These are phyloP conservation scores for Curvularia verruculosa DNA, from an alignment of 2,329 filamentous ascomycete genomes.

Conservation along the genomic window DNA sequence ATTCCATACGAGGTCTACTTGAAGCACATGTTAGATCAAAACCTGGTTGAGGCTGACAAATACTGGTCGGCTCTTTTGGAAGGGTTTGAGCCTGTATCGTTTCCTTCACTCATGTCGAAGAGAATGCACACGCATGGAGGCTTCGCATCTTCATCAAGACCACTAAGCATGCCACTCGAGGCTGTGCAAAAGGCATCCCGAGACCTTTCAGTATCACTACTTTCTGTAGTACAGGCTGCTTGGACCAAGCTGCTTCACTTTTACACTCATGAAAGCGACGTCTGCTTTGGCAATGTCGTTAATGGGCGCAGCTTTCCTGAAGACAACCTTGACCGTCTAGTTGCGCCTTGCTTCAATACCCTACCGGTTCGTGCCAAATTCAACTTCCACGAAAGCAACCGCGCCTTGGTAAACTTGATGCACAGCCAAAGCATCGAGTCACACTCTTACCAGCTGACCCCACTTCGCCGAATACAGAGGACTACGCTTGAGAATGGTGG, in stretches of 20 bases:
- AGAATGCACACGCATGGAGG: neutral
- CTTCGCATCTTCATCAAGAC: slow-evolving; percentile 33
- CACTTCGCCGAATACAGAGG: slow-evolving; percentile 73
- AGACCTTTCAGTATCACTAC: slow-evolving; percentile 52
- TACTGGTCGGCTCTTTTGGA: slow-evolving; percentile 71
- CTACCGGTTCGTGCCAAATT: slow-evolving; percentile 71
- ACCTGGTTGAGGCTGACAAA: slow-evolving; percentile 57
- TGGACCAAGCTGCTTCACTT: slow-evolving; percentile 71
- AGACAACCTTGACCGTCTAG: slow-evolving; percentile 70
- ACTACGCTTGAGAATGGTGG: slow-evolving; percentile 54
- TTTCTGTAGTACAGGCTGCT: slow-evolving; percentile 72
- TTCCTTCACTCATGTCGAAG: slow-evolving; percentile 44
- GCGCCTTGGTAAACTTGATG: slow-evolving; percentile 64
- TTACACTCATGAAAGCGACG: slow-evolving; percentile 63
- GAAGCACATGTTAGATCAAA: slow-evolving; percentile 59
- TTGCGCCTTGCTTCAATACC: slow-evolving; percentile 94
- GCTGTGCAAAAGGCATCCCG: slow-evolving; percentile 32
- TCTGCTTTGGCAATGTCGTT: slow-evolving; percentile 88
- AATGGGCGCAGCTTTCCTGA: slow-evolving; percentile 74
- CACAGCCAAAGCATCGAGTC: slow-evolving; percentile 67
- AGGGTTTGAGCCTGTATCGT: slow-evolving; percentile 56
- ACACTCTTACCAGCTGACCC: slow-evolving; percentile 74
- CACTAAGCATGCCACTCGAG: slow-evolving; percentile 30
- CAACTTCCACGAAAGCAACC: slow-evolving; percentile 55
- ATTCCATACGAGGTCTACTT: slow-evolving; percentile 70